Percentiles rank a stretch among this genome's conserved stretches.
Conservation (phyloP, 225 moss, liverwort and hornwort genomes). For the Sphagnum tenellum region DNA sequence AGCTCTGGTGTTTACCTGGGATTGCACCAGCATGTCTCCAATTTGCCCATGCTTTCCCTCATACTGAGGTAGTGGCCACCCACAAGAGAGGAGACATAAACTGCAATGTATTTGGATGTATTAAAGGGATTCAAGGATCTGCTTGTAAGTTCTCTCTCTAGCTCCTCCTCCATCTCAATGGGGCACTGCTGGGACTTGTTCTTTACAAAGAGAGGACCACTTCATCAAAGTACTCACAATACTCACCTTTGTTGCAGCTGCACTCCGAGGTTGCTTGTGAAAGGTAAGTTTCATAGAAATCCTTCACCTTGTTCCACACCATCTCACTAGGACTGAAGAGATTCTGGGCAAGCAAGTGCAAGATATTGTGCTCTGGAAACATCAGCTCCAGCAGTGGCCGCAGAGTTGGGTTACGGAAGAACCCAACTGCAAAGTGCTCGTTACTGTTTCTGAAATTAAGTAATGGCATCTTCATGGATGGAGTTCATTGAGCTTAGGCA, state of each 20-base stretch:
- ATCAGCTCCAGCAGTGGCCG: constrained; percentile 49
- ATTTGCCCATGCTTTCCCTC: constrained; percentile 18
- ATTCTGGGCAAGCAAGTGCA: constrained; percentile 43
- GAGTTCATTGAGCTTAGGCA: constrained; percentile 38
- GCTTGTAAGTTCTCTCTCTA: constrained; percentile 11
- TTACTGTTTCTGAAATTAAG: constrained; percentile 60
- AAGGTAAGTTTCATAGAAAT: constrained; percentile 17
- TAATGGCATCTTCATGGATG: constrained; percentile 26
- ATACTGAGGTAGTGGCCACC: constrained; percentile 43
- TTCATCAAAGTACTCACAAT: constrained; percentile 43
- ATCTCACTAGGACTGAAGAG: constrained; percentile 38
- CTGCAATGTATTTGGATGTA: constrained; percentile 17
- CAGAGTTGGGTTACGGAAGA: constrained; percentile 50
- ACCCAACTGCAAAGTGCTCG: constrained; percentile 48
- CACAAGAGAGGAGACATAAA: constrained; percentile 43
- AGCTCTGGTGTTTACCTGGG: constrained; percentile 14
- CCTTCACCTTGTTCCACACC: constrained; percentile 32
- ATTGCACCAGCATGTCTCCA: constrained; percentile 26
- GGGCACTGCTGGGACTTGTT: constrained; percentile 37
- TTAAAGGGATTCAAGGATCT: constrained; percentile 1
- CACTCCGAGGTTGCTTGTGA: constrained; percentile 37
- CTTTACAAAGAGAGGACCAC: constrained; percentile 46
- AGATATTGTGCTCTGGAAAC: constrained; percentile 47
- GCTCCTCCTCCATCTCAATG: constrained; percentile 38
- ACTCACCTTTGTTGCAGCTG: constrained; percentile 60